A percentile compares a stretch with the other conserved stretches of the same genome.
Evolutionary conservation across 208 protist genomes (phyloP).

Genomic region (Trypanosoma caninum): DNA sequence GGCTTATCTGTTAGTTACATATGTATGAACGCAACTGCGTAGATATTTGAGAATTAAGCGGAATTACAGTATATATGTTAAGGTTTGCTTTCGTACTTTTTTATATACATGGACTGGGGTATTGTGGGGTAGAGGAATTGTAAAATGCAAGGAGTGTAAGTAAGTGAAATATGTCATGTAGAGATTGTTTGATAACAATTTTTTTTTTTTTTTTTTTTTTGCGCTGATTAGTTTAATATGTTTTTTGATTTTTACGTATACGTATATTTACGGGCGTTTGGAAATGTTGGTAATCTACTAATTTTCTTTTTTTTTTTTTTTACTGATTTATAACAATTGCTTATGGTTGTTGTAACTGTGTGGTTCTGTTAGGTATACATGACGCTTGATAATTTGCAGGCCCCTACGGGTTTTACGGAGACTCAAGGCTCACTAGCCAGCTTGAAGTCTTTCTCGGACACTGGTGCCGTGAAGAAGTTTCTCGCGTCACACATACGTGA

Average conservation of each 20-base stretch:
- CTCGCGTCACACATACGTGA: conserved; percentile 43
- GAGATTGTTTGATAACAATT: background rate
- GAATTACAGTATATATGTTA: no score
- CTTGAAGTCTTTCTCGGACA: conserved; percentile 27
- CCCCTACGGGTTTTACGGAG: conserved; percentile 28
- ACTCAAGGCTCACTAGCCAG: conserved; percentile 18
- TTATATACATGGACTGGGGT: no score
- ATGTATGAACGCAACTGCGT: no score
- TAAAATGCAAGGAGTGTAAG: no score
- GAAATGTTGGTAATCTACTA: no score
- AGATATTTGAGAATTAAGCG: no score
- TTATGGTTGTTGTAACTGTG: no score
- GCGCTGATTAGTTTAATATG: background rate
- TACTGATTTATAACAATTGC: conserved; percentile 14
- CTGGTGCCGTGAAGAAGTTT: conserved; percentile 50
- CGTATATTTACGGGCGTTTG: no score
- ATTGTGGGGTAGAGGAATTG: no score
- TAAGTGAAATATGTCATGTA: background rate
- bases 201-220: conserved; percentile 16
- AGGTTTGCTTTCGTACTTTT: no score
- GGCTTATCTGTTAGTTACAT: no score
- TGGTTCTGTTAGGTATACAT: conserved; percentile 7
- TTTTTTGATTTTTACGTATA: background rate
- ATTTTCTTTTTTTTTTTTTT: background rate
- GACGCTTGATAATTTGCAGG: conserved; percentile 36